Base-by-base conservation (phyloP, 2,329 filamentous ascomycete species). In the Ascosphaera acerosa region DNA sequence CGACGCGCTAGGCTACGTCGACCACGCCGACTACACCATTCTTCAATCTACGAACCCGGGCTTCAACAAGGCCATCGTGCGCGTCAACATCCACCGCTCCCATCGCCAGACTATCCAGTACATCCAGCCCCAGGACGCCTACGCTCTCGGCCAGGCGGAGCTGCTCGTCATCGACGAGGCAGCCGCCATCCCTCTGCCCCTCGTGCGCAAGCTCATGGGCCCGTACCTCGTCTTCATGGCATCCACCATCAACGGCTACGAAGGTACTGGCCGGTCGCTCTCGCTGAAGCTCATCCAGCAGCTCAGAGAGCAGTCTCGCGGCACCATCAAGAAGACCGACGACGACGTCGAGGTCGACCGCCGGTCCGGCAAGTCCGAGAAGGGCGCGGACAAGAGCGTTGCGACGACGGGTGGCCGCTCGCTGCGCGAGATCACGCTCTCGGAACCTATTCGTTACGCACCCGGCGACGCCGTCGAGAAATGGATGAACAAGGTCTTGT, bases 161-260 rank as follows among this genome's bases (percentile, higher is more conserved):
- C 56, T 97, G 23, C 59, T 97, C 7, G 84, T 97, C 6, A 94
- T 97, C 38, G 87, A 97, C 52, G 87, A 97, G 53, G 87, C 87
- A 10, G 87, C 87, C 9, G 89, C 89, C 2, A 97, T 97, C 38
- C 87, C 89, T 9, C 55, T 97, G 7, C 87, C 87, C 1, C 58
- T 94, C 2, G 87, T 97, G 5, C 66, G 75, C 42, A 92, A 92
- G 54, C 62, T 97, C 25, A 82, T 97, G 68, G 87, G 87, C 0
- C 84, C 84, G 10, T 97, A 97, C 51, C 61, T 97, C 22, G 81
- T 94, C 6, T 97, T 97, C 54, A 94, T 97, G 87, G 81, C 89
- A 1, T 97, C 87, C 1, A 97, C 87, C 2, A 92, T 97, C 56
- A 94, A 94, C 47, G 87, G 87, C 35, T 97, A 97, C 49, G 87